These are phyloP conservation scores for Calonectria fujianensis DNA, from an alignment of 2,329 filamentous ascomycete genomes.

Conservation along the genomic window DNA sequence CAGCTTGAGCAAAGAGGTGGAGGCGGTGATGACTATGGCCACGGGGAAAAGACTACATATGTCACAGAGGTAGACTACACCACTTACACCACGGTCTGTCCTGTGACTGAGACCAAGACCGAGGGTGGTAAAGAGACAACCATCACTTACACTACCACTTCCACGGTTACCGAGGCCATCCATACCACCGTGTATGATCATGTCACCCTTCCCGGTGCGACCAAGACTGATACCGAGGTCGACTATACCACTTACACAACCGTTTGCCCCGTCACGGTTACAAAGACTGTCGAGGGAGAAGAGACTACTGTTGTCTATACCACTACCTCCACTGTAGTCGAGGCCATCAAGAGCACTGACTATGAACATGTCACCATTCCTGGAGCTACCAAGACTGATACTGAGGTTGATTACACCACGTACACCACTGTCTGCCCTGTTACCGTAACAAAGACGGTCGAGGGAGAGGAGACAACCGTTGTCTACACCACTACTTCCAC, in stretches of 20 bases:
- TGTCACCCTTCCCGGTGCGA: slow-evolving; percentile 64
- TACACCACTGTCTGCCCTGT: slow-evolving; percentile 65
- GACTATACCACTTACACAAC: slow-evolving; percentile 60
- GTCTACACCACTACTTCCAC: slow-evolving; percentile 49
- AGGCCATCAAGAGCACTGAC: slow-evolving; percentile 58
- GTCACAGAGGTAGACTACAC: slow-evolving; percentile 41
- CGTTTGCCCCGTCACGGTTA: slow-evolving; percentile 57
- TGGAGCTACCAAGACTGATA: slow-evolving; percentile 61
- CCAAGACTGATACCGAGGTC: slow-evolving; percentile 54
- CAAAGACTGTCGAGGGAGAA: slow-evolving; percentile 63
- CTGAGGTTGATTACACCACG: slow-evolving; percentile 62
- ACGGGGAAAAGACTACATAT: slow-evolving; percentile 35
- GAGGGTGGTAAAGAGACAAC: slow-evolving; percentile 55
- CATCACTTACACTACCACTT: slow-evolving; percentile 61
- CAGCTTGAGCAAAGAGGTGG: slow-evolving; percentile 47
- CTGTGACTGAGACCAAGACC: slow-evolving; percentile 66
- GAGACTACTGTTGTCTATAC: slow-evolving; percentile 54
- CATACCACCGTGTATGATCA: slow-evolving; percentile 56
- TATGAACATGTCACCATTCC: slow-evolving; percentile 63
- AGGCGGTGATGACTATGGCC: slow-evolving; percentile 34
- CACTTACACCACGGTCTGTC: slow-evolving; percentile 67
- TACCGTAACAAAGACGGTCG: slow-evolving; percentile 58
- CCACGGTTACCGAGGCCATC: slow-evolving; percentile 65
- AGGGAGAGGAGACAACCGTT: slow-evolving; percentile 61
- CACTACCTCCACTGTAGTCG: slow-evolving; percentile 66